Evolutionary conservation across 345 rosid genomes (phyloP), one percentile per base, ranked within the genome.

Genomic region (Trapa bicornis): DNA sequence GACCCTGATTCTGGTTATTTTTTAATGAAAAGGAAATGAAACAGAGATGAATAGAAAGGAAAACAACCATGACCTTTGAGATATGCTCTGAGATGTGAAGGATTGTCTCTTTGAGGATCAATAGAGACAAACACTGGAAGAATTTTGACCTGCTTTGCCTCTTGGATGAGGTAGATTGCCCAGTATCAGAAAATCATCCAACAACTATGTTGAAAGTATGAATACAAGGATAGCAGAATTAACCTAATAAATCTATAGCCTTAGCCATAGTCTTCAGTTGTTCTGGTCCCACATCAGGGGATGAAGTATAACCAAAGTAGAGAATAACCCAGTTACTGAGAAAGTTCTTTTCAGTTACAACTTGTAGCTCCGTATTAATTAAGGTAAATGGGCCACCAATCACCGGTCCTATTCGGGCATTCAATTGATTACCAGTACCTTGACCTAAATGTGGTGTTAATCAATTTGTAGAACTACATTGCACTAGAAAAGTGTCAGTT

Each of bases 241-340:
- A 68, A 94, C 99, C 99, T 83, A 91, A 63, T 64, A 45, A 74
- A 67, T 84, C 83, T 65, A 85, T 68, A 42, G 93, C 86, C 76
- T 80, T 80, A 45, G 91, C 82, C 80, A 94, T 78, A 65, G 84
- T 77, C 71, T 74, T 74, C 33, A 89, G 61, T 70, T 94, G 96
- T 67, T 85, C 95, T 0, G 96, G 99, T 45, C 99, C 96, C 70
- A 84, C 78, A 86, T 89, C 97, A 42, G 99, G 99, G 39, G 97
- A 89, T 70, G 80, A 91, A 35, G 99, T 86, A 74, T 91, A 91
- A 29, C 99, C 99, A 56, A 94, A 94, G 84, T 87, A 85, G 45
- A 94, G 77, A 53, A 91, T 82, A 76, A 84, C 75, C 99, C 97
- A 94, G 39, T 87, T 85, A 62, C 97, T 97, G 1, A 70, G 65